A percentile compares a stretch with the other conserved stretches of the same genome.
Conservation (phyloP, 2,329 filamentous ascomycete species). For the Botrytis pseudocinerea region DNA sequence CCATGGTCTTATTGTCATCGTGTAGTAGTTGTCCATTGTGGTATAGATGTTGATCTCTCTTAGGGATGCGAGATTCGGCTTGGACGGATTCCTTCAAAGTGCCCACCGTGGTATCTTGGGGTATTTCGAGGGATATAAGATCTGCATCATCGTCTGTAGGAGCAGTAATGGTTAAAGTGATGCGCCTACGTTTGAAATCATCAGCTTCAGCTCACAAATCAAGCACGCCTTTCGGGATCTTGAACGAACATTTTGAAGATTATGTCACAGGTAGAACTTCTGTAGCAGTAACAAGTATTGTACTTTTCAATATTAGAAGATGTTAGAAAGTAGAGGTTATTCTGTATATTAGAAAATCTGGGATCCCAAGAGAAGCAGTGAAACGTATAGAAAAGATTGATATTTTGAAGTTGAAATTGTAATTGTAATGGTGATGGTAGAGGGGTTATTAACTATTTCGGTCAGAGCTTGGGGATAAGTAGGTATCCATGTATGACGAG, state of each 20-base stretch:
- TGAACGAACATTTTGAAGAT: slow-evolving; percentile 18
- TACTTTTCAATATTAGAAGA: background rate
- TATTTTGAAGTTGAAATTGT: background rate
- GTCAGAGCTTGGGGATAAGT: background rate
- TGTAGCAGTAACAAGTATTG: background rate
- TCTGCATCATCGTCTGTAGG: slow-evolving; percentile 63
- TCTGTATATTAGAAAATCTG: background rate
- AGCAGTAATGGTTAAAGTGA: slow-evolving; percentile 82
- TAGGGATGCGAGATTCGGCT: slow-evolving; percentile 74
- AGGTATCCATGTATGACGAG: slow-evolving; percentile 7
- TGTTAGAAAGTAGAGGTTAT: background rate
- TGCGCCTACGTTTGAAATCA: slow-evolving; percentile 59
- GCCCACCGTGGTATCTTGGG: slow-evolving; percentile 77
- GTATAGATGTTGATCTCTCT: slow-evolving; percentile 77
- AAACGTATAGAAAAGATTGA: background rate
- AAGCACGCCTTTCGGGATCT: background rate
- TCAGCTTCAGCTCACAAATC: slow-evolving; percentile 17
- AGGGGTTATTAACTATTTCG: slow-evolving; percentile 12
- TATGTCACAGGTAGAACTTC: background rate
- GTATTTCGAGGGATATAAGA: slow-evolving; percentile 79
- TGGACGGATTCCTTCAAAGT: slow-evolving; percentile 87
- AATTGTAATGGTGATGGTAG: slow-evolving; percentile 1
- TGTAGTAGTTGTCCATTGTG: slow-evolving; percentile 82
- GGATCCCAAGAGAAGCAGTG: background rate
- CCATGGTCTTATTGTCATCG: slow-evolving; percentile 77